Evolutionary conservation across 495 filamentous ascomycete species (phyloP), one percentile per base, ranked within the genome.

Genomic region (Hypomontagnella monticulosa): DNA sequence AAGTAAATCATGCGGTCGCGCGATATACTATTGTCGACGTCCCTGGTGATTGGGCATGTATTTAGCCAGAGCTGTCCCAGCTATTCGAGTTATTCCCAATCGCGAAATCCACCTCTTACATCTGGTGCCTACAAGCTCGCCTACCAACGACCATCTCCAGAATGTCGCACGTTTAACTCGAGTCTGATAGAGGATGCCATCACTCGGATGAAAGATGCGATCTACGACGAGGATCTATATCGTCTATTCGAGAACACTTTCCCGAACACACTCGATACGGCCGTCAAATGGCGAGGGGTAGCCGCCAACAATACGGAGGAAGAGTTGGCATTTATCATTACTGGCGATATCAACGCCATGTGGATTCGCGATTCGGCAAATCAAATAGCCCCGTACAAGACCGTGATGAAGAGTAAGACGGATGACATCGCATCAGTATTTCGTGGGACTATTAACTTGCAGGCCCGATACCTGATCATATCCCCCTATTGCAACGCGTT

Each of bases 271-370:
- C 74, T 88, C 37, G 87, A 88, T 64, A 87, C 87, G 15, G 83
- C 85, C 27, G 77, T 89, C 50, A 84, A 80, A 70, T 88, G 84
- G 85, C 79, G 80, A 27, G 86, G 87, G 16, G 81, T 80, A 54
- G 83, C 86, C 16, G 48, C 70, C 5, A 75, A 60, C 5, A 67
- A 69, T 14, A 82, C 85, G 4, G 84, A 85, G 47, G 84, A 88
- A 62, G 87, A 89, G 71, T 74, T 89, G 41, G 84, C 85, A 8
- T 88, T 88, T 61, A 75, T 88, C 23, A 86, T 88, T 63, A 88
- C 86, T 10, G 85, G 86, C 20, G 85, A 88, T 66, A 87, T 87
- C 73, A 83, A 88, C 61, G 86, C 85, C 19, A 87, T 88, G 85
- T 88, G 86, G 85, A 77, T 89, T 67, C 81, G 86, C 12, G 87